Evolutionary conservation across 805 yeast genomes (phyloP).

Genomic region (Kockiozyma suomiensis): DNA sequence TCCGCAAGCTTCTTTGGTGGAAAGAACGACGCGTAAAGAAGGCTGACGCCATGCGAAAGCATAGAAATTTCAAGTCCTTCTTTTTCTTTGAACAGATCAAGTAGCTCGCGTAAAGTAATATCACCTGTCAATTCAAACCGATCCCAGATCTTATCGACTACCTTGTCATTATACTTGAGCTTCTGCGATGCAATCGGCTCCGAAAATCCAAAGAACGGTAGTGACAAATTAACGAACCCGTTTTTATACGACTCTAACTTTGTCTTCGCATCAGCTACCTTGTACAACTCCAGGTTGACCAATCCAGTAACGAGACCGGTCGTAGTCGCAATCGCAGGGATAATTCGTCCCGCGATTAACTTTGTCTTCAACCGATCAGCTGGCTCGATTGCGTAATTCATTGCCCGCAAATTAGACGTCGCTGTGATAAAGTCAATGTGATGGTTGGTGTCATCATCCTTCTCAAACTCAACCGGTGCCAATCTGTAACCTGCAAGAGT

Average conservation of each 20-base stretch:
- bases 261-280: constrained; percentile 75
- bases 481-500: constrained; percentile 85
- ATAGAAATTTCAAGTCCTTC: constrained; percentile 88
- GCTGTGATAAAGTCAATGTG: constrained; percentile 96
- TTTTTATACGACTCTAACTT: constrained; percentile 82
- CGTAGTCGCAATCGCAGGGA: constrained; percentile 99
- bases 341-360: constrained; percentile 96
- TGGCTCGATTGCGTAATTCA: constrained; percentile 54
- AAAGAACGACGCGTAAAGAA: constrained; percentile 89
- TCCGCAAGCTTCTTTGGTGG: constrained; percentile 89
- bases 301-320: constrained; percentile 97
- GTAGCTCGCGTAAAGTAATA: constrained; percentile 69
- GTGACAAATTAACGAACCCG: constrained; percentile 87
- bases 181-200: constrained; percentile 90
- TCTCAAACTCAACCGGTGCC: constrained; percentile 91
- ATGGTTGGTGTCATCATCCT: constrained; percentile 95
- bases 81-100: constrained; percentile 72
- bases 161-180: constrained; percentile 75
- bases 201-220: constrained; percentile 95
- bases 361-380: constrained; percentile 91
- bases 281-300: constrained; percentile 87
- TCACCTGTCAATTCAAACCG: constrained; percentile 73
- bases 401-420: constrained; percentile 94
- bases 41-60: constrained; percentile 88
- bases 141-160: constrained; percentile 92